Evolutionary conservation across 2,329 filamentous ascomycete genomes (phyloP).

Genomic region (Chalaropsis ovoidea): DNA sequence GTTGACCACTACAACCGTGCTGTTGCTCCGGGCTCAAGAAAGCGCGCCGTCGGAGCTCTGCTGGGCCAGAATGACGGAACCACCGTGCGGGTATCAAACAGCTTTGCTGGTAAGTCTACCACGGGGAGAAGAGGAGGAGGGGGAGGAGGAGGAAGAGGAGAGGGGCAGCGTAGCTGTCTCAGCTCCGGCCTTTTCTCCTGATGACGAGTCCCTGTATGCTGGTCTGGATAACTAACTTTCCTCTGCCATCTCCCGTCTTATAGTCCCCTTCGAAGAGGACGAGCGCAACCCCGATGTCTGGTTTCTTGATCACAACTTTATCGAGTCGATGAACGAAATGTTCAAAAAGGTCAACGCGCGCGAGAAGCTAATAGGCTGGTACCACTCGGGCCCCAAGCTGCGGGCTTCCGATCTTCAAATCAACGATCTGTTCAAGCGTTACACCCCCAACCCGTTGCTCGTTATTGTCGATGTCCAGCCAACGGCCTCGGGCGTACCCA

Average conservation of each 20-base stretch:
- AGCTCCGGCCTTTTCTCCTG: conserved; percentile 26
- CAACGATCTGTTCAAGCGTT: conserved; percentile 99
- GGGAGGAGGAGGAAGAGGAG: background rate
- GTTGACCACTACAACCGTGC: conserved; percentile 98
- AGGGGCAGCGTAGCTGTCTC: background rate
- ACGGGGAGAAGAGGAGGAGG: background rate
- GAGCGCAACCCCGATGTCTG: conserved; percentile 97
- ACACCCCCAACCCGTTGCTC: conserved; percentile 88
- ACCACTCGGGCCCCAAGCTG: conserved; percentile 95
- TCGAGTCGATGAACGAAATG: conserved; percentile 99
- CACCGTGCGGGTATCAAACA: conserved; percentile 95
- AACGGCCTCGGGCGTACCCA: conserved; percentile 93
- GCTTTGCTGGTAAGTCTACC: conserved; percentile 72
- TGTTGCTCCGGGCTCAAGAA: conserved; percentile 71
- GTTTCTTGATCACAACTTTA: conserved; percentile 99
- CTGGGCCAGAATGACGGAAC: conserved; percentile 93
- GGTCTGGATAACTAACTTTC: conserved; percentile 23
- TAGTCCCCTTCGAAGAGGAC: conserved; percentile 97
- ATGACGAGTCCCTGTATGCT: background rate
- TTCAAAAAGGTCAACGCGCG: conserved; percentile 99
- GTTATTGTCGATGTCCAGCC: conserved; percentile 98
- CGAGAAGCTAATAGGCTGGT: conserved; percentile 99
- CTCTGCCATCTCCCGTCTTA: conserved; percentile 14
- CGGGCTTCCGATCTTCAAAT: conserved; percentile 95
- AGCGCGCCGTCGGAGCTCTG: conserved; percentile 86